These are phyloP conservation scores for Conticribra guillardii DNA, from an alignment of 108 stramenopile genomes.

Conservation along the genomic window DNA sequence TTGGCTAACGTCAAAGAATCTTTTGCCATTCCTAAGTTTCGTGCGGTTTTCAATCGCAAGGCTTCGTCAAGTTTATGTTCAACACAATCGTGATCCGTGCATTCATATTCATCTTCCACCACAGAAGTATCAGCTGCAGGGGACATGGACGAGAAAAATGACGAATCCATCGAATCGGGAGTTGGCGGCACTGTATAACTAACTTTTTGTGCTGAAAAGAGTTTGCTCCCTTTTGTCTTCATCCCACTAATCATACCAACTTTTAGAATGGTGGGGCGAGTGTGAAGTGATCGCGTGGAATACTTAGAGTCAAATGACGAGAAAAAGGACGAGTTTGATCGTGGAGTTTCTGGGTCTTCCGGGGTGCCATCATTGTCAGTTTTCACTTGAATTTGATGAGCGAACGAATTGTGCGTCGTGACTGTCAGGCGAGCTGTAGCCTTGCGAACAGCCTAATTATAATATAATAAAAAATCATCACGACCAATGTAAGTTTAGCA, in stretches of 20 bases:
- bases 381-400: conserved; percentile 12
- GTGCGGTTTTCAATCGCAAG: conserved; percentile 58
- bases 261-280: conserved; percentile 43
- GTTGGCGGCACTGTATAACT: not conserved
- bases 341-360: conserved; percentile 5
- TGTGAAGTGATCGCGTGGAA: conserved; percentile 16
- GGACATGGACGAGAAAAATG: conserved; percentile 1
- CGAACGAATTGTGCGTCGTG: conserved; percentile 30
- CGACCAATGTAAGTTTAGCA: not conserved
- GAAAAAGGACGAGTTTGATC: conserved; percentile 6
- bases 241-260: conserved; percentile 32
- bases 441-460: conserved; percentile 35
- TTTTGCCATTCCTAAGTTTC: conserved; percentile 57
- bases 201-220: conserved; percentile 39
- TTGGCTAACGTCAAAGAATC: conserved; percentile 34
- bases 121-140: not conserved
- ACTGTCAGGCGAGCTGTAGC: conserved; percentile 35
- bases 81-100: conserved; percentile 58
- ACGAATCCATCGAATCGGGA: conserved; percentile 1
- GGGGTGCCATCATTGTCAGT: not conserved
- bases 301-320: conserved; percentile 36
- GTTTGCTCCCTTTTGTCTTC: conserved; percentile 21
- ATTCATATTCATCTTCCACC: conserved; percentile 42
- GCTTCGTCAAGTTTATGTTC: conserved; percentile 75
- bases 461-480: not conserved